phyloP scores from a whole-genome alignment of 768 basidiomycete species.

The Asterophora lycoperdoides region DNA sequence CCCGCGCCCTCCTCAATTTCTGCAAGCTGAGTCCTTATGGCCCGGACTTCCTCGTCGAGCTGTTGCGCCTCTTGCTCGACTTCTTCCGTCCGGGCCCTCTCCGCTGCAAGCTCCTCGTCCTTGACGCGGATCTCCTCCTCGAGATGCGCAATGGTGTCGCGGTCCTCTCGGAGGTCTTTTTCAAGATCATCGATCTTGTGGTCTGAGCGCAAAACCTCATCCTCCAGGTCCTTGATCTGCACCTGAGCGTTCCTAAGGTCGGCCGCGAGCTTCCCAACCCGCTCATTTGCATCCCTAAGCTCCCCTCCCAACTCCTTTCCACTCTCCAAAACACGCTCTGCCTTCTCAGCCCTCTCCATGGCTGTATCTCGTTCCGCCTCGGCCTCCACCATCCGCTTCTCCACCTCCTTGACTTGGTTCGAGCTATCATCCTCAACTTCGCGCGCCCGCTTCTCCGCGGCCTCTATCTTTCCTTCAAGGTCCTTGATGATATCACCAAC shows the following conservation, averaged over 20 bases:
- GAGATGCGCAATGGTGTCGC: constrained; percentile 37
- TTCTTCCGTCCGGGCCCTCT: constrained; percentile 24
- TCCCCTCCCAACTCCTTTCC: constrained; percentile 68
- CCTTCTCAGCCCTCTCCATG: constrained; percentile 56
- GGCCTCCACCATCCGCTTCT: constrained; percentile 40
- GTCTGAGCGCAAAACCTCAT: constrained; percentile 51
- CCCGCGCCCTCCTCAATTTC: constrained; percentile 63
- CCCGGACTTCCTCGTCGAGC: constrained; percentile 42
- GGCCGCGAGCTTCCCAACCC: constrained; percentile 47
- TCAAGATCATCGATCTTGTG: constrained; percentile 52
- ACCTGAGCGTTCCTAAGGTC: constrained; percentile 58
- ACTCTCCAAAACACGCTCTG: constrained; percentile 58
- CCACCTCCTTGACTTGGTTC: constrained; percentile 40
- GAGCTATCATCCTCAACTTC: constrained; percentile 36
- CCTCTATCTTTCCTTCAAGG: constrained; percentile 51
- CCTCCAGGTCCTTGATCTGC: constrained; percentile 59
- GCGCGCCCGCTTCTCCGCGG: constrained; percentile 45
- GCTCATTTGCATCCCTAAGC: constrained; percentile 60
- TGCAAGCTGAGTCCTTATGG: constrained; percentile 45
- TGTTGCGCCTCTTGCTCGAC: constrained; percentile 34
- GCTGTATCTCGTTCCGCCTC: constrained; percentile 54
- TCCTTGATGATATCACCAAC: constrained; percentile 64
- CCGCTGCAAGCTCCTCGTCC: constrained; percentile 34
- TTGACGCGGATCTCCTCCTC: constrained; percentile 39
- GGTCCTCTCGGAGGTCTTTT: constrained; percentile 52